Evolutionary conservation across 1,284 basidiomycete species (phyloP).

Genomic region (Rhodotorula glutinis): DNA sequence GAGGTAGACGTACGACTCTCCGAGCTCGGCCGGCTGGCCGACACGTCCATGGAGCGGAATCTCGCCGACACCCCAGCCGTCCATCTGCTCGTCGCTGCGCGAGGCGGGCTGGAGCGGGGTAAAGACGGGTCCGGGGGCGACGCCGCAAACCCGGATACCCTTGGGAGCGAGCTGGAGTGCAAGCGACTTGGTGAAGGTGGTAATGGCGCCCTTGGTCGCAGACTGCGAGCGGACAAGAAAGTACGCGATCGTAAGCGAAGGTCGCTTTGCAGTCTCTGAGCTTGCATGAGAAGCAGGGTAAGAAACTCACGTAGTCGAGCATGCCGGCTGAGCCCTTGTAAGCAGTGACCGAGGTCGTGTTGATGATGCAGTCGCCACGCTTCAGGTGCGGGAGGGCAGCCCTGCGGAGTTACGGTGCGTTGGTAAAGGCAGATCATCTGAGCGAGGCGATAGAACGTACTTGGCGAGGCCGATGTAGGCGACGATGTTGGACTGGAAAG

Average conservation of each 20-base stretch:
- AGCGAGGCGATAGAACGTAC: slow-evolving; percentile 2
- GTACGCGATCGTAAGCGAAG: neutral
- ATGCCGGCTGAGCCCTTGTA: slow-evolving; percentile 50
- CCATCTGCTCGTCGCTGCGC: slow-evolving; percentile 57
- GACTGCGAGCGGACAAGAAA: slow-evolving; percentile 39
- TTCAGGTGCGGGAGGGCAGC: slow-evolving; percentile 60
- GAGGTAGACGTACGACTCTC: slow-evolving; percentile 52
- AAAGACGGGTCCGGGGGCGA: slow-evolving; percentile 58
- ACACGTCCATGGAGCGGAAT: slow-evolving; percentile 55
- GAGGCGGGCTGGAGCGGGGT: slow-evolving; percentile 58
- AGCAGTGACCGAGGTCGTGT: slow-evolving; percentile 62
- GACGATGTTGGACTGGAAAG: slow-evolving; percentile 60
- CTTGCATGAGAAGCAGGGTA: neutral
- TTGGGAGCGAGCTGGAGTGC: slow-evolving; percentile 59
- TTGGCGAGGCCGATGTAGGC: slow-evolving; percentile 60
- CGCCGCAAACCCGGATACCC: slow-evolving; percentile 60
- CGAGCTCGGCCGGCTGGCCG: slow-evolving; percentile 59
- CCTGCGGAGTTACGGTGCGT: slow-evolving; percentile 55
- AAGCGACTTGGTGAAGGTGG: slow-evolving; percentile 52
- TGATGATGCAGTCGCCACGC: slow-evolving; percentile 62
- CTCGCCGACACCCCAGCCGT: slow-evolving; percentile 39
- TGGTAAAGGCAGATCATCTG: neutral
- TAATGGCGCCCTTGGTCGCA: slow-evolving; percentile 57
- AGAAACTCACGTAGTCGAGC: neutral
- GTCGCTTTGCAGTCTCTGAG: too few species aligned